Base-by-base conservation (phyloP, 2,329 filamentous ascomycete genomes). In the Stagonosporopsis vannaccii region DNA sequence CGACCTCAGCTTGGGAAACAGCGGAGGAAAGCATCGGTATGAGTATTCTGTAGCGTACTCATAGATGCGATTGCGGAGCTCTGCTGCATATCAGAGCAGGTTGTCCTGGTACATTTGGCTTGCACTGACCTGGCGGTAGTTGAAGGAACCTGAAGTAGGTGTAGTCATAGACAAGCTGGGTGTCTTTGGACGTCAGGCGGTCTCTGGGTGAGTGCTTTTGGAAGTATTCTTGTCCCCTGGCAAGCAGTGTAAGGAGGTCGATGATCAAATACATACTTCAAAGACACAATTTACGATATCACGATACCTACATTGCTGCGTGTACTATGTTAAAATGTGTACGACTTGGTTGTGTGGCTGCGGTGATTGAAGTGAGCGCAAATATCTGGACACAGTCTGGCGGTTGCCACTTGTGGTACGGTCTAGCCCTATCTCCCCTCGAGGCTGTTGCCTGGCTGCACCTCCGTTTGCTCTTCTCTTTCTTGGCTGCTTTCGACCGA, bases 51-150 rank as follows among this genome's bases (percentile, higher is more conserved):
- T 41, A 9, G 62, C 62, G 13, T 58, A 23, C 15, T 64, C 62
- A 23, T 72, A 73, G 4, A 73, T 61, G 1, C 46, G 63, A 25
- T 73, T 71, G 8, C 62, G 63, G 1, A 71, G 46, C 50, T 72
- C 70, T 72, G 23, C 2, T 20, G 2, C 23, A 13, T 32, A 35
- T 63, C 35, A 63, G 61, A 26, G 23, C n/a, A 8, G 19, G 4
- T n/a, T 26, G 9, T 4, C 2, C 39, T 13, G 11, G 1, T 2
- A 17, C 7, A 3, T 11, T 0, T 15, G n/a, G 32, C 22, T 8
- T 7, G 13, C 23, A 58, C 60, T 40, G 11, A 65, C 67, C 70
- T 43, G 55, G 61, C 33, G 70, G 66, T 13, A 73, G 53, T 13
- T 68, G 56, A 9, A 71, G 40, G 35, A 73, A 70, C 6, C 25